A percentile compares a stretch with the other conserved stretches of the same genome.
These are phyloP conservation scores for Hirsutella minnesotensis DNA, from an alignment of 2,329 filamentous ascomycete genomes.

Conservation along the genomic window DNA sequence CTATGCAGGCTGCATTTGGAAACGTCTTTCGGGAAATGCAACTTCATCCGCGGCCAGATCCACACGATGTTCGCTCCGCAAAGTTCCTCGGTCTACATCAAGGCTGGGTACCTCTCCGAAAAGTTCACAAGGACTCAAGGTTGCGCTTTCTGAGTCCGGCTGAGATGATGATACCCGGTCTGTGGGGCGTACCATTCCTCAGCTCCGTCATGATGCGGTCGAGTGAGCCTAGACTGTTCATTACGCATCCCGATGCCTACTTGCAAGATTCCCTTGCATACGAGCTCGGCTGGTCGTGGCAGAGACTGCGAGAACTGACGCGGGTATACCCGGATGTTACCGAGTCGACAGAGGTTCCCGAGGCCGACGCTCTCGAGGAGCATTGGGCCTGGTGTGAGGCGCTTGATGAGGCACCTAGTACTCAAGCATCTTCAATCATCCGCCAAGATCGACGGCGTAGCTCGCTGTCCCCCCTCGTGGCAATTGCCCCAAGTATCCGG, in stretches of 20 bases:
- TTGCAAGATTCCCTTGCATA: slow-evolving; percentile 48
- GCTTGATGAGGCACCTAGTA: slow-evolving; percentile 45
- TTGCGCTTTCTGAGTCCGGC: slow-evolving; percentile 58
- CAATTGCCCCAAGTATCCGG: slow-evolving; percentile 11
- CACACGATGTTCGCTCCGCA: slow-evolving; percentile 16
- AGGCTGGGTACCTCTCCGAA: slow-evolving; percentile 64
- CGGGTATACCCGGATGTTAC: slow-evolving; percentile 38
- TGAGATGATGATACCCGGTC: slow-evolving; percentile 61
- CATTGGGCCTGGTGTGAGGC: slow-evolving; percentile 58
- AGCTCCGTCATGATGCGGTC: slow-evolving; percentile 63
- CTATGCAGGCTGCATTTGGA: slow-evolving; percentile 51
- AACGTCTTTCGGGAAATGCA: slow-evolving; percentile 37
- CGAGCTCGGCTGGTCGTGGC: slow-evolving; percentile 57
- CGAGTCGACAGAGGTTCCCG: slow-evolving; percentile 36
- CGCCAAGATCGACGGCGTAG: slow-evolving; percentile 28
- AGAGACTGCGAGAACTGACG: slow-evolving; percentile 50
- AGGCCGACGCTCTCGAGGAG: slow-evolving; percentile 49
- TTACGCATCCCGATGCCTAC: slow-evolving; percentile 66
- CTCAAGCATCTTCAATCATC: slow-evolving; percentile 29
- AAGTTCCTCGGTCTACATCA: slow-evolving; percentile 52
- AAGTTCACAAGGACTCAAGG: slow-evolving; percentile 61
- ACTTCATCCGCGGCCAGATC: slow-evolving; percentile 16
- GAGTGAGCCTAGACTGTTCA: slow-evolving; percentile 55
- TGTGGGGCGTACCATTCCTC: slow-evolving; percentile 63
- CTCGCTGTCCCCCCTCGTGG: slow-evolving; percentile 30